These are phyloP conservation scores for Dothistroma septosporum DNA, from an alignment of 2,329 filamentous ascomycete genomes.

Conservation along the genomic window DNA sequence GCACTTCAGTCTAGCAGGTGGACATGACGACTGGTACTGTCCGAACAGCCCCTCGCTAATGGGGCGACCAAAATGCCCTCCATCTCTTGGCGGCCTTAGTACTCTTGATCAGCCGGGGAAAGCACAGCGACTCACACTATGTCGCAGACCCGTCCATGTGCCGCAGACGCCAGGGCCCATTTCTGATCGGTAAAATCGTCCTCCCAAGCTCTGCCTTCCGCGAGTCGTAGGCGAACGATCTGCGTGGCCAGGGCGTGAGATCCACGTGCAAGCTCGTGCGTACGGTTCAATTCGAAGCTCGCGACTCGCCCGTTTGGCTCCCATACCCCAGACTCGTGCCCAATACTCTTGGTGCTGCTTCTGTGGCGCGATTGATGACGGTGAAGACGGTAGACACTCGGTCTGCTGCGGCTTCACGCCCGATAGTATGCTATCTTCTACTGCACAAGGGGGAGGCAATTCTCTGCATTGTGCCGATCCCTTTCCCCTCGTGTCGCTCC, in stretches of 20 bases:
- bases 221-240: background rate
- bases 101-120: constrained; percentile 11
- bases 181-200: background rate
- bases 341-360: background rate
- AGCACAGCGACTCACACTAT: background rate
- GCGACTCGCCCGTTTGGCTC: background rate
- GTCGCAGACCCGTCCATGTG: background rate
- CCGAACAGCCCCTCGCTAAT: background rate
- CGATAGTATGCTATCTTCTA: background rate
- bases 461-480: background rate
- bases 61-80: background rate
- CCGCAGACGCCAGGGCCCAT: background rate
- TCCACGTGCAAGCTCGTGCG: background rate
- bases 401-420: background rate
- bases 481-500: background rate
- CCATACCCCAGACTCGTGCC: background rate
- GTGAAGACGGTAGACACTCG: background rate
- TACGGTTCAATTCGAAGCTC: background rate
- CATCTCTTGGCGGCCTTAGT: constrained; percentile 12
- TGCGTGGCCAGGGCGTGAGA: background rate
- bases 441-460: background rate
- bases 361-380: background rate
- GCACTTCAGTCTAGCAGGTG: background rate
- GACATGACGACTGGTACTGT: background rate
- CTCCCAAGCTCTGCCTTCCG: background rate